Conservation (phyloP, 148 eudicot species). For the Nepenthes gracilis region DNA sequence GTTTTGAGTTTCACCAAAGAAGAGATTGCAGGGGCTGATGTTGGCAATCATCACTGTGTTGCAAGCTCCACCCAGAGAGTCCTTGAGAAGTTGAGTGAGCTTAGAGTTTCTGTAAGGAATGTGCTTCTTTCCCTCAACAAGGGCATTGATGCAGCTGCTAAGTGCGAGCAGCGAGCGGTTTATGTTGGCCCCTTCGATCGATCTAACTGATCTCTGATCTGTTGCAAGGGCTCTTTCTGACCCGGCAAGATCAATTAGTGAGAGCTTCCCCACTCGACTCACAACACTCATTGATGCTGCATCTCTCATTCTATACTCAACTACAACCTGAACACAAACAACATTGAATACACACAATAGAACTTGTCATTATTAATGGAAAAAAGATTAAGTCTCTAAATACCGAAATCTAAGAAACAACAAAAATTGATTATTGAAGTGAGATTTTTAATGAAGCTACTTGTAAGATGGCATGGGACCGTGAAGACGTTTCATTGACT, state of each 20-base stretch:
- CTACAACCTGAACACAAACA: conserved; percentile 34
- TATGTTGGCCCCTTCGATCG: conserved; percentile 84
- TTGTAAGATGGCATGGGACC: conserved; percentile 91
- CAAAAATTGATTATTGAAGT: background rate
- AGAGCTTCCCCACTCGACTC: conserved; percentile 68
- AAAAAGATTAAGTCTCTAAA: background rate
- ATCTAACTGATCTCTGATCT: conserved; percentile 74
- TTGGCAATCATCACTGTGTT: conserved; percentile 90
- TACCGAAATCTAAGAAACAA: background rate
- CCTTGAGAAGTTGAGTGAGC: conserved; percentile 89
- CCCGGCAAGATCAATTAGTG: conserved; percentile 78
- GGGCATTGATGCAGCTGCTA: conserved; percentile 89
- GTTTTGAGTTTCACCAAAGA: conserved; percentile 84
- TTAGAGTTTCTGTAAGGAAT: conserved; percentile 85
- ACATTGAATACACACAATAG: too few relatives aligned
- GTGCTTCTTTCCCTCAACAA: conserved; percentile 90
- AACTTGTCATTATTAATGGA: background rate
- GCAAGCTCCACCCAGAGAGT: conserved; percentile 84
- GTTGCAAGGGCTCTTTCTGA: conserved; percentile 89
- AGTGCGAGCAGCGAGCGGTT: conserved; percentile 77
- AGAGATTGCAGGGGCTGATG: conserved; percentile 67
- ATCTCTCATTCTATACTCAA: conserved; percentile 61
- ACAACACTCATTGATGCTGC: conserved; percentile 34
- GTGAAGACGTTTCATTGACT: conserved; percentile 79
- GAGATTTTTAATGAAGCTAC: conserved; percentile 14